Conservation (phyloP, 805 yeast genomes). For the Nakazawaea pomicola region DNA sequence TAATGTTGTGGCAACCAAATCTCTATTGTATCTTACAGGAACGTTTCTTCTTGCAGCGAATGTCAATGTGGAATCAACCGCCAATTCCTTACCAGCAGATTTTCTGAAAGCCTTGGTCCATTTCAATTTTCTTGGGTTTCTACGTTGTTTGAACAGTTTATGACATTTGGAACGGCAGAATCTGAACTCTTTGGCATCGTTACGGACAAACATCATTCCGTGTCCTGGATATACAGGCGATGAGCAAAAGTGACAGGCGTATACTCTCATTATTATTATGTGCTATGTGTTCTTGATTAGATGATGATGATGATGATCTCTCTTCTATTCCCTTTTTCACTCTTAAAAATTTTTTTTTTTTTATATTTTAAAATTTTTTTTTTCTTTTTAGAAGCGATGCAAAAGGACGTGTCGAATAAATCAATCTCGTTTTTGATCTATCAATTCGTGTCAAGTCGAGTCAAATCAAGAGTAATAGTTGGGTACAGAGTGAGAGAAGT, state of each 20-base stretch:
- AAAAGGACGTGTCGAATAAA: neutral
- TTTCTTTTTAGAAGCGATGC: neutral
- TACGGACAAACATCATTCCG: conserved; percentile 96
- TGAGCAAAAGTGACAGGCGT: conserved; percentile 94
- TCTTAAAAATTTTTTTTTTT: neutral
- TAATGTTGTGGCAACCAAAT: conserved; percentile 88
- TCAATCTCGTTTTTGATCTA: too few species aligned
- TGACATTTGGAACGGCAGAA: conserved; percentile 98
- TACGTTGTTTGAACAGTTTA: conserved; percentile 93
- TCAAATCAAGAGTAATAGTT: too few species aligned
- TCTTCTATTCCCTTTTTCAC: neutral
- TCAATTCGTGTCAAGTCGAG: too few species aligned
- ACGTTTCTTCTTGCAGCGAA: conserved; percentile 97
- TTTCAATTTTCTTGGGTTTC: conserved; percentile 95
- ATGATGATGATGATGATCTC: too few species aligned
- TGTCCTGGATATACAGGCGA: conserved; percentile 94
- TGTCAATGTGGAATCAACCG: conserved; percentile 92
- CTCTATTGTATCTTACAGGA: conserved; percentile 97
- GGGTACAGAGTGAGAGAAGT: too few species aligned
- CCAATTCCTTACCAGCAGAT: conserved; percentile 98
- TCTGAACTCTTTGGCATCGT: conserved; percentile 95
- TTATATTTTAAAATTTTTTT: neutral
- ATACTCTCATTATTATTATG: conserved; percentile 64
- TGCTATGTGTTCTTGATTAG: too few species aligned
- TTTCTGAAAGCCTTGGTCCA: conserved; percentile 99